Conservation (phyloP, 2,329 filamentous ascomycete genomes). For the Trichothecium sympodiale region DNA sequence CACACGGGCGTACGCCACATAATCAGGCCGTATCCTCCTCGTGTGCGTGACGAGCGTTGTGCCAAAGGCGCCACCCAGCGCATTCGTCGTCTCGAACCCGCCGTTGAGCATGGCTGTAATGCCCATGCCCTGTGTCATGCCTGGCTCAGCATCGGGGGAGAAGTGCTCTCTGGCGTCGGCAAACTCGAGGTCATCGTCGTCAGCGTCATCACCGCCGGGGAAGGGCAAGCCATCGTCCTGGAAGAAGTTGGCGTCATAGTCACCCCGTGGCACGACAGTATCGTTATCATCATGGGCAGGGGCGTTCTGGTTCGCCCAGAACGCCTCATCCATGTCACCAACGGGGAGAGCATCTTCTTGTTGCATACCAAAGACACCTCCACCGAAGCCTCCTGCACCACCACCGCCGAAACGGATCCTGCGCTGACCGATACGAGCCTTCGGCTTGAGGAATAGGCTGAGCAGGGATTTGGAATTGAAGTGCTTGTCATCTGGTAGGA, state of each 20-base stretch:
- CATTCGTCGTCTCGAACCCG: constrained; percentile 28
- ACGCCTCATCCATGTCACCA: constrained; percentile 86
- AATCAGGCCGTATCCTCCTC: constrained; percentile 52
- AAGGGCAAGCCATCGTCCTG: constrained; percentile 73
- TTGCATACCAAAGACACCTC: constrained; percentile 29
- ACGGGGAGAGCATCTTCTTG: constrained; percentile 43
- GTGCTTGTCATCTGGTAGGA: constrained; percentile 94
- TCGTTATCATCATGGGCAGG: constrained; percentile 38
- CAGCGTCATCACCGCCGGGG: constrained; percentile 46
- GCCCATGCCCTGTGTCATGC: constrained; percentile 34
- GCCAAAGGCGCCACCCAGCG: constrained; percentile 43
- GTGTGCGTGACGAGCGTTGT: constrained; percentile 57
- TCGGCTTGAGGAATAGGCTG: constrained; percentile 88
- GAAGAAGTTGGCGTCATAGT: constrained; percentile 97
- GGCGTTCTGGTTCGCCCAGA: constrained; percentile 72
- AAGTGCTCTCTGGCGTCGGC: constrained; percentile 73
- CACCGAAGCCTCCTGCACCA: constrained; percentile 5
- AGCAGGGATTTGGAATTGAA: constrained; percentile 91
- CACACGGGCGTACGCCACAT: constrained; percentile 58
- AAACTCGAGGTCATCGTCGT: constrained; percentile 64
- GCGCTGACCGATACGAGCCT: constrained; percentile 66
- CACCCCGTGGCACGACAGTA: constrained; percentile 50
- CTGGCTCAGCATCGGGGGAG: constrained; percentile 48
- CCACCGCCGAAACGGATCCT: constrained; percentile 37
- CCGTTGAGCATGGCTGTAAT: constrained; percentile 39